Evolutionary conservation across 23 red algal genomes (phyloP).

Genomic region (Gracilaria caudata): DNA sequence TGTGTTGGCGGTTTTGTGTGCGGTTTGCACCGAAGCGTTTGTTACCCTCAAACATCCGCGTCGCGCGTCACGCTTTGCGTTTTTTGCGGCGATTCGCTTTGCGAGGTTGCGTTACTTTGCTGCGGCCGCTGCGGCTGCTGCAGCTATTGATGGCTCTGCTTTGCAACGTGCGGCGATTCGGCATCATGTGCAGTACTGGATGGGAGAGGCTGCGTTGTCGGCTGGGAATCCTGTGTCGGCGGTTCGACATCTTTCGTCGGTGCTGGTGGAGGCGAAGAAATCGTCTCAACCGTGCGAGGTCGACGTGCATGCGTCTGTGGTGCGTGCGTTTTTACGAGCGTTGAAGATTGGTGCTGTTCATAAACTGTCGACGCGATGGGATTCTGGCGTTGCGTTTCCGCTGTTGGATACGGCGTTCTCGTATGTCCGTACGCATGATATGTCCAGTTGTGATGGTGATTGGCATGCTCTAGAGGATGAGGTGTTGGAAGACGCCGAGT

Average conservation of each 20-base stretch:
- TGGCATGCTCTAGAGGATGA: constrained; percentile 64
- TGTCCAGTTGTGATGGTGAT: constrained; percentile 18
- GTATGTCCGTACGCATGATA: constrained; percentile 50
- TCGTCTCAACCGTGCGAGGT: constrained; percentile 20
- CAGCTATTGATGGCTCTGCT: constrained; percentile 35
- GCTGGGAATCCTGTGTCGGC: constrained; percentile 4
- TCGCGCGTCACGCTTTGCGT: constrained; percentile 51
- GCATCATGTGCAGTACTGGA: constrained; percentile 52
- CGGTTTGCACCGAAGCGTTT: constrained; percentile 18
- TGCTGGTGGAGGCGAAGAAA: constrained; percentile 27
- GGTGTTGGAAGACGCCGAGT: constrained; percentile 58
- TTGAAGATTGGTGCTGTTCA: constrained; percentile 28
- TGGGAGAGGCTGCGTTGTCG: constrained; percentile 35
- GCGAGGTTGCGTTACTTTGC: constrained; percentile 23
- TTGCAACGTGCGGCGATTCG: constrained; percentile 24
- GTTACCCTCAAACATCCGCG: constrained; percentile 14
- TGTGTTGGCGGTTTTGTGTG: constrained; percentile 33
- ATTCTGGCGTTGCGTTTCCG: constrained; percentile 58
- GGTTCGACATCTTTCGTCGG: constrained; percentile 31
- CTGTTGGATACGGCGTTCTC: constrained; percentile 9
- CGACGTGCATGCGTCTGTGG: constrained; percentile 41
- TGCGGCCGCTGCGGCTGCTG: constrained; percentile 34
- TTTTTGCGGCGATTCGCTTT: constrained; percentile 41
- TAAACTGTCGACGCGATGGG: constrained; percentile 29
- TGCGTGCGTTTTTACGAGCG: constrained; percentile 53